Base-by-base conservation (phyloP, 1,139 yeast species). In the Saccharomyces hybrid region DNA sequence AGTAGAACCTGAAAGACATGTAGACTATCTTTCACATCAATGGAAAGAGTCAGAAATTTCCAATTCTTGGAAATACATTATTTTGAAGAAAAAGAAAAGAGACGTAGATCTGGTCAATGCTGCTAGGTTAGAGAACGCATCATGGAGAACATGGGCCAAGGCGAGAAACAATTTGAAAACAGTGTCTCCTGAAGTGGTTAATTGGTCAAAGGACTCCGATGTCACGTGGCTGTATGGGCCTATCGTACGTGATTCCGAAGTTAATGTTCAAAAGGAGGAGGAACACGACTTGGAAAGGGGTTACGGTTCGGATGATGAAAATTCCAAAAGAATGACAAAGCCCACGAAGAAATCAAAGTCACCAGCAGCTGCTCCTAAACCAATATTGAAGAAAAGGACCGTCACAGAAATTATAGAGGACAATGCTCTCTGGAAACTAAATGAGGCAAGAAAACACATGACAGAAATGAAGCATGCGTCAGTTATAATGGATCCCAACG, bases 31-130 rank as follows among this genome's bases (percentile, higher is more conserved):
- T 48, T 88, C 96, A 3, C 96, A 93, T 68, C 81, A 93, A 68
- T 93, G 99, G 99, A 89, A 89, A 64, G 98, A 91, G 61, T 76
- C 84, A 4, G 99, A 93, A 69, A 88, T 93, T 47, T 87, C 96
- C 11, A 88, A 88, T 62, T 88, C 96, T 42, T 93, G 99, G 99
- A 78, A 96, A 60, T 93, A 93, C 69, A 87, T 93, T 58, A 91
- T 89, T 50, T 75, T 83, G 60, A 84, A 88, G 64, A 80, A 96
- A 53, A 86, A 87, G 57, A 67, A 66, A 54, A 64, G 65, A 42
- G 69, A 68, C 51, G 62, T 64, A 60, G 86, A 83, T 64, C 83
- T 84, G 29, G 88, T 89, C 19, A 82, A 82, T 64, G 71, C 76
- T 24, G 73, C 86, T 3, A 75, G 95, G 60, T 73, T 86, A 54